These are phyloP conservation scores for Dactylellina drechsleri DNA, from an alignment of 2,329 filamentous ascomycete genomes.

Conservation along the genomic window DNA sequence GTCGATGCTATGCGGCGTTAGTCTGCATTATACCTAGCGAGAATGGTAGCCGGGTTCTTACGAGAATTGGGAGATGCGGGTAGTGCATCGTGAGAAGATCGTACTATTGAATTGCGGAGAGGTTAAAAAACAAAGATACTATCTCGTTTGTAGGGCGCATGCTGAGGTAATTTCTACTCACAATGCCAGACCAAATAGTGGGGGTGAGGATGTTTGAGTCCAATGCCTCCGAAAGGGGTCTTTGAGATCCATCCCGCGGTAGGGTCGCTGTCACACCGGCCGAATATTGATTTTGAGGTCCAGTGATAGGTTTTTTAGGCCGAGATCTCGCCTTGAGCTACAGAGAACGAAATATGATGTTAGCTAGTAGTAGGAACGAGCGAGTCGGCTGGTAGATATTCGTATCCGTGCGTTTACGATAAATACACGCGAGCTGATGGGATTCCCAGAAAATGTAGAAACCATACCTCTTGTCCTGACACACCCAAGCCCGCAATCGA, in stretches of 20 bases:
- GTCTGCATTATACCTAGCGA: conserved; percentile 59
- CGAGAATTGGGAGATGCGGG: conserved; percentile 75
- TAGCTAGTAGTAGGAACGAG: neutral
- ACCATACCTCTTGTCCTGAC: conserved; percentile 34
- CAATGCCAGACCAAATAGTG: conserved; percentile 73
- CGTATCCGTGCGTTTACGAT: neutral
- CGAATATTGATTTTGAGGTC: conserved; percentile 33
- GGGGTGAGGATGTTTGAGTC: conserved; percentile 72
- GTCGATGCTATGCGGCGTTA: conserved; percentile 58
- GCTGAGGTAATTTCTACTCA: conserved; percentile 55
- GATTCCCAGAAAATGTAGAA: neutral
- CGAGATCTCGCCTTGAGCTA: conserved; percentile 48
- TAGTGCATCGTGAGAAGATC: conserved; percentile 77
- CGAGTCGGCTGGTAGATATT: too few species aligned
- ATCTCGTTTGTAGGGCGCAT: neutral
- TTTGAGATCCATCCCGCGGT: conserved; percentile 48
- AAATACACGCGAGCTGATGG: neutral
- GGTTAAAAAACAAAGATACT: neutral
- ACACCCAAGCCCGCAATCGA: conserved; percentile 25
- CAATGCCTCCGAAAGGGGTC: conserved; percentile 66
- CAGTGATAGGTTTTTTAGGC: conserved; percentile 41
- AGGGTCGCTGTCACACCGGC: conserved; percentile 20
- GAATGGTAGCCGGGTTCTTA: conserved; percentile 64
- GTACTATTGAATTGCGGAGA: conserved; percentile 62
- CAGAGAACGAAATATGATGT: neutral